phyloP scores from a whole-genome alignment of 345 rosid species.

The Citrus inodora region DNA sequence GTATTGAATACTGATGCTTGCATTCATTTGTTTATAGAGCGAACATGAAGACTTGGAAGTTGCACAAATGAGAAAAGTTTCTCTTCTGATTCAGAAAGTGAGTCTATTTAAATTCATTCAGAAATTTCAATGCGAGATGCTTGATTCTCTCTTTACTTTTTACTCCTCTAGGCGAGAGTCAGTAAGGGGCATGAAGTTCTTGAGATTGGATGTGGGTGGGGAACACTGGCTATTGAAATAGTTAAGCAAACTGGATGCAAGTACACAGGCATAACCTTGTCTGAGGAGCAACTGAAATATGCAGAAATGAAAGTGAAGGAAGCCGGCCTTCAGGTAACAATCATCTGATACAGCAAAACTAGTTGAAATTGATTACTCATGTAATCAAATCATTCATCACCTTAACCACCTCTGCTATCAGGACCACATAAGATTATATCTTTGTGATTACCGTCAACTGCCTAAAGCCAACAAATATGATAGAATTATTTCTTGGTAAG shows the following conservation, averaged over 20 bases:
- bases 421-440: constrained; percentile 63
- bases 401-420: constrained; percentile 10
- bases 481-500: constrained; percentile 85
- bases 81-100: constrained; percentile 72
- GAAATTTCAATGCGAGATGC: not conserved
- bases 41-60: constrained; percentile 61
- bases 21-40: constrained; percentile 27
- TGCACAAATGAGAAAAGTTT: constrained; percentile 79
- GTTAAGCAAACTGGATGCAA: constrained; percentile 84
- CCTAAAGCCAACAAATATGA: constrained; percentile 55
- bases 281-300: constrained; percentile 67
- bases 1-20: not conserved
- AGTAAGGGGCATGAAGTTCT: constrained; percentile 62
- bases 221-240: constrained; percentile 83
- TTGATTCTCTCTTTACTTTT: not conserved
- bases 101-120: not conserved
- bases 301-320: constrained; percentile 75
- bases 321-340: constrained; percentile 79
- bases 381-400: not conserved
- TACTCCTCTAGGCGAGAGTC: constrained; percentile 50
- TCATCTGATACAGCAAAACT: not conserved
- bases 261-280: constrained; percentile 82
- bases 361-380: not conserved
- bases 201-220: constrained; percentile 97
- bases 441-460: constrained; percentile 78